Conservation (phyloP, 805 yeast species). For the Candida quercuum region DNA sequence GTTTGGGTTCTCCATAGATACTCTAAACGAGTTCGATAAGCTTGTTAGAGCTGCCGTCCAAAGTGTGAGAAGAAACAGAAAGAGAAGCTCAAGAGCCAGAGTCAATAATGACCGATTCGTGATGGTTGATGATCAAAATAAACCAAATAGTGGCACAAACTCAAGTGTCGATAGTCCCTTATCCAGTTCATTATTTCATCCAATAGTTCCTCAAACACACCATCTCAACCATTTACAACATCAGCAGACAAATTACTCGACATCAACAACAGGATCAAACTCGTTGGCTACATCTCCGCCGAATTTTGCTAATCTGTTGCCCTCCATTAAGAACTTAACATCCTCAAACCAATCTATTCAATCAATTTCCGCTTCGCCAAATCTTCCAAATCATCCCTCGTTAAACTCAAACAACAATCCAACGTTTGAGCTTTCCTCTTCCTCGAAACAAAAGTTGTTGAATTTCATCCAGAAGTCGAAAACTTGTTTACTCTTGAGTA, state of each 20-base stretch:
- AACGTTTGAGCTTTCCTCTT: constrained; percentile 17
- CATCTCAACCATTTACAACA: not conserved
- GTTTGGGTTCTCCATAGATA: constrained; percentile 59
- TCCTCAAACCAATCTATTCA: constrained; percentile 2
- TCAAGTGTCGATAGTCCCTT: not conserved
- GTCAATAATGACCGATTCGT: constrained; percentile 18
- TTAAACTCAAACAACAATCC: too few relatives aligned
- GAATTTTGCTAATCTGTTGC: constrained; percentile 11
- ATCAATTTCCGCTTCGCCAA: not conserved
- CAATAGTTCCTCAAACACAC: constrained; percentile 1
- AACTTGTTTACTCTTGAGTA: constrained; percentile 47
- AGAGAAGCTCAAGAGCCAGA: constrained; percentile 40
- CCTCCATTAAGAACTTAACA: constrained; percentile 11
- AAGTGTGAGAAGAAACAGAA: constrained; percentile 84
- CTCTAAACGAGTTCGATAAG: constrained; percentile 74
- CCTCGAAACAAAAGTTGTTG: constrained; percentile 32
- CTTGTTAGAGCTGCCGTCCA: constrained; percentile 92
- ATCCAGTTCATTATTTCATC: constrained; percentile 1
- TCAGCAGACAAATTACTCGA: constrained; percentile 2
- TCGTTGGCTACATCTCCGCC: constrained; percentile 10
- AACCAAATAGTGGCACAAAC: not conserved
- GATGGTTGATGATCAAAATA: constrained; percentile 11
- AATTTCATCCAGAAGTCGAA: constrained; percentile 54
- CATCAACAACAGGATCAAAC: constrained; percentile 8
- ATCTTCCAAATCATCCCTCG: too few relatives aligned